Evolutionary conservation across 495 filamentous ascomycete genomes (phyloP).

Genomic region (Hyphodiscus hymeniophilus): DNA sequence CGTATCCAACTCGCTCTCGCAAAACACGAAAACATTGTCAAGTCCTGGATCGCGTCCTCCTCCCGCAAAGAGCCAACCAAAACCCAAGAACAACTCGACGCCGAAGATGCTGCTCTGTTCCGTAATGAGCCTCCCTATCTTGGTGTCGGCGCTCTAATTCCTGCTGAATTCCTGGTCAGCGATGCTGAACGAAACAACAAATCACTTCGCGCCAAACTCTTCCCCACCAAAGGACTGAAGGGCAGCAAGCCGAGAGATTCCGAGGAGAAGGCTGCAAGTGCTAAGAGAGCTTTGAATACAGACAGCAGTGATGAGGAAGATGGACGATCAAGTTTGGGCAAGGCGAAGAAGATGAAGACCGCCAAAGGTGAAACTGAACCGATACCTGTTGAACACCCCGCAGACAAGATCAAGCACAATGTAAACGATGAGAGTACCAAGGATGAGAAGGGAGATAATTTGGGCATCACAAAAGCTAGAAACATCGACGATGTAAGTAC

Average conservation of each 20-base stretch:
- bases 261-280: slow-evolving; percentile 23
- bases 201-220: slow-evolving; percentile 35
- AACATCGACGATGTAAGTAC: not conserved
- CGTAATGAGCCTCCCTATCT: slow-evolving; percentile 30
- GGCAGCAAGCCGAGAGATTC: slow-evolving; percentile 23
- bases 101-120: slow-evolving; percentile 36
- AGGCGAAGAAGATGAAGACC: slow-evolving; percentile 32
- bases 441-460: not conserved
- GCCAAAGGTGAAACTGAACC: not conserved
- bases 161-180: slow-evolving; percentile 29
- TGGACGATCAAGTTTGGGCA: slow-evolving; percentile 45
- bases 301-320: slow-evolving; percentile 40
- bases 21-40: slow-evolving; percentile 32
- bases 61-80: slow-evolving; percentile 27
- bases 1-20: slow-evolving; percentile 35
- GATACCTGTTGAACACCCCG: not conserved
- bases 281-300: slow-evolving; percentile 17
- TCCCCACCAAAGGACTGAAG: slow-evolving; percentile 16
- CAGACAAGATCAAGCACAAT: not conserved
- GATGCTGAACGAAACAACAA: slow-evolving; percentile 29
- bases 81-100: slow-evolving; percentile 34
- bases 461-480: not conserved
- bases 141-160: slow-evolving; percentile 36
- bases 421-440: not conserved
- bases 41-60: slow-evolving; percentile 33